These are phyloP conservation scores for Dichomitus squalens DNA, from an alignment of 1,284 basidiomycete genomes.

Conservation along the genomic window DNA sequence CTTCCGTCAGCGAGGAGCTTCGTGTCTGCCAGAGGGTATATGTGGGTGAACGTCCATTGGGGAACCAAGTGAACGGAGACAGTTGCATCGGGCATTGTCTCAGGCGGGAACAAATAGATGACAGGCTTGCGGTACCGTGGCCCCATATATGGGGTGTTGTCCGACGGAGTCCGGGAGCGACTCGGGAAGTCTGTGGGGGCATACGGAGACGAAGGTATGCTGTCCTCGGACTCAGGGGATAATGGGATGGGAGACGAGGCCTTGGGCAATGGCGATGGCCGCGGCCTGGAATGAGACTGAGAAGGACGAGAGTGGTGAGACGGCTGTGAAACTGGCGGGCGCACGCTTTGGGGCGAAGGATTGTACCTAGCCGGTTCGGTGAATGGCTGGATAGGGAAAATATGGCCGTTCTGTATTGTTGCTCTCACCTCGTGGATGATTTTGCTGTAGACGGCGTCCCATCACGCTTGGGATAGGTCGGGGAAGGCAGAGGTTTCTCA, in stretches of 20 bases:
- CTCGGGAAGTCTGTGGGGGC: not conserved
- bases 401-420: not conserved
- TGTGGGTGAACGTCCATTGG: constrained; percentile 11
- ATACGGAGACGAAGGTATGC: not conserved
- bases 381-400: too few relatives aligned
- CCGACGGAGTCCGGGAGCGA: not conserved
- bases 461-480: not conserved
- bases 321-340: too few relatives aligned
- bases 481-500: not conserved
- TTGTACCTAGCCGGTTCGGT: not conserved
- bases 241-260: not conserved
- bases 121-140: not conserved
- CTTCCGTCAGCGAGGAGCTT: not conserved
- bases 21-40: constrained; percentile 2
- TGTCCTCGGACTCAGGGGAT: not conserved
- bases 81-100: not conserved
- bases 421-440: not conserved
- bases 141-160: not conserved
- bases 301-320: not conserved
- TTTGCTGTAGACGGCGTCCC: not conserved
- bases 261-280: not conserved
- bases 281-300: not conserved
- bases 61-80: constrained; percentile 3
- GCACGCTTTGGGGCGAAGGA: not conserved
- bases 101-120: constrained; percentile 5